phyloP scores from a whole-genome alignment of 202 grass and related monocot species.

The Bolboschoenoplectus hybrid region DNA sequence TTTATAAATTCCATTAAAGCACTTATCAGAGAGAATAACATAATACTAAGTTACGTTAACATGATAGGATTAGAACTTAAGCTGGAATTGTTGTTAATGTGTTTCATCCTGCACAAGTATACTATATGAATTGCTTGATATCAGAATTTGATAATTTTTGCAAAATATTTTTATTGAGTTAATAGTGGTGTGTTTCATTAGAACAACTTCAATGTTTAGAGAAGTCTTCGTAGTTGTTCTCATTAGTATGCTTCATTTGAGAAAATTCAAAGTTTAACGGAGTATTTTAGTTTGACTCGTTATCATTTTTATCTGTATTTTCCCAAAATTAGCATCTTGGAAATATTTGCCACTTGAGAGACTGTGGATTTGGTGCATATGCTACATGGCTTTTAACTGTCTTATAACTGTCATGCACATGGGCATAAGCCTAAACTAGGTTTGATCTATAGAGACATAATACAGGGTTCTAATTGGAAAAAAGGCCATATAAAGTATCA shows the following conservation, averaged over 20 bases:
- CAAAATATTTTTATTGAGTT: not conserved
- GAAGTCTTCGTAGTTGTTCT: not conserved
- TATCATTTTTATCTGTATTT: not conserved
- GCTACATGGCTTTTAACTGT: not conserved
- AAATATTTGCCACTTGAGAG: slow-evolving; percentile 8
- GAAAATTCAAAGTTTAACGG: not conserved
- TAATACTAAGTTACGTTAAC: not conserved
- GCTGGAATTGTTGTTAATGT: not conserved
- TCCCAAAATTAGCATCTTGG: not conserved
- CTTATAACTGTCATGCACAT: not conserved
- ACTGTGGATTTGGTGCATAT: not conserved
- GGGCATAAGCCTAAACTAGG: not conserved
- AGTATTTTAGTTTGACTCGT: not conserved
- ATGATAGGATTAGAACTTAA: not conserved
- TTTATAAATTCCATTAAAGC: not conserved
- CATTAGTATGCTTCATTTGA: not conserved
- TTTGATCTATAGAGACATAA: not conserved
- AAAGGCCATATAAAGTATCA: not conserved
- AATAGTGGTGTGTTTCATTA: not conserved
- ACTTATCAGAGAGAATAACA: not conserved
- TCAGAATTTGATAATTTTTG: not conserved
- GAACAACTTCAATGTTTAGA: not conserved
- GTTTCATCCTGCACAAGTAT: not conserved
- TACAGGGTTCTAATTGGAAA: not conserved
- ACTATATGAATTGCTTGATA: slow-evolving; percentile 1